A percentile compares a stretch with the other conserved stretches of the same genome.
These are phyloP conservation scores for Entomortierella lignicola DNA, from an alignment of 192 early-diverging fungal genomes.

Conservation along the genomic window DNA sequence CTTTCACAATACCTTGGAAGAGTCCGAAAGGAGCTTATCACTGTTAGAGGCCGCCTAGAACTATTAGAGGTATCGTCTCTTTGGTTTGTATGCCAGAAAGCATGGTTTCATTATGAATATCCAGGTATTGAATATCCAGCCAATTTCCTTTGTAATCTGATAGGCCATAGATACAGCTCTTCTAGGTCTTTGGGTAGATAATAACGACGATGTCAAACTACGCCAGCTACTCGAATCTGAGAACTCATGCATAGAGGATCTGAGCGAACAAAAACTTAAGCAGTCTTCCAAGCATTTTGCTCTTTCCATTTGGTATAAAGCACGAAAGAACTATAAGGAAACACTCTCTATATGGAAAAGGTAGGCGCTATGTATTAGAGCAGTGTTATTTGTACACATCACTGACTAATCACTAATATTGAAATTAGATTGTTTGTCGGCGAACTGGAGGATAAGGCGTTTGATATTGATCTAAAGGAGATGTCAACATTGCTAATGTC, in stretches of 20 bases:
- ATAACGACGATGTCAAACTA: constrained; percentile 19
- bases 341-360: constrained; percentile 73
- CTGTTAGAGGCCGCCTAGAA: constrained; percentile 1
- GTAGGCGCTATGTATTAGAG: constrained; percentile 46
- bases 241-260: constrained; percentile 61
- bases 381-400: too few relatives aligned
- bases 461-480: constrained; percentile 49
- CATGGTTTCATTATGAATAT: too few relatives aligned
- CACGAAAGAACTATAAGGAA: constrained; percentile 54
- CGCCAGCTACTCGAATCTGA: constrained; percentile 43
- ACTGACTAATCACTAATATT: neutral
- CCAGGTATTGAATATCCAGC: too few relatives aligned
- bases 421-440: constrained; percentile 59
- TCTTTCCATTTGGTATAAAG: constrained; percentile 70
- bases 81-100: too few relatives aligned
- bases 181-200: constrained; percentile 42
- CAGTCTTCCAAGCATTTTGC: constrained; percentile 68
- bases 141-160: too few relatives aligned
- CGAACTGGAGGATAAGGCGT: constrained; percentile 65
- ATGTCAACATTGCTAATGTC: constrained; percentile 56
- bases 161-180: constrained; percentile 57
- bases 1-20: constrained; percentile 64
- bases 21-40: constrained; percentile 31
- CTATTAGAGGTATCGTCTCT: constrained; percentile 7
- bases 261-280: constrained; percentile 60